Evolutionary conservation across 768 basidiomycete species (phyloP).

Genomic region (Panaeolus cyanescens): DNA sequence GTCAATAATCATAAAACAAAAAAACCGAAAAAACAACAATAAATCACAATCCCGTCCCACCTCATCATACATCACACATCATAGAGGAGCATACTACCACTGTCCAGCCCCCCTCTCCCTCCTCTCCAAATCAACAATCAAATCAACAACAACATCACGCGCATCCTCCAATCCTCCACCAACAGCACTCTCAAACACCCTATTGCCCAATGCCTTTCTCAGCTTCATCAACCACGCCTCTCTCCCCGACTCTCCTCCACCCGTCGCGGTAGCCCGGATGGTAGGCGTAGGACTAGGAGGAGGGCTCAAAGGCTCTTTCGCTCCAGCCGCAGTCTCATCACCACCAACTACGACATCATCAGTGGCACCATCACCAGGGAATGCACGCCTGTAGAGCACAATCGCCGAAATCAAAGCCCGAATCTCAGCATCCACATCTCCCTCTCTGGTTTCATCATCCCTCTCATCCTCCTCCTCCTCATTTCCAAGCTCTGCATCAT

Average conservation of each 20-base stretch:
- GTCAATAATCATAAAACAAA: neutral
- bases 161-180: slow-evolving; percentile 62
- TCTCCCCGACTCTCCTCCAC: slow-evolving; percentile 31
- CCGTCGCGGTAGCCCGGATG: slow-evolving; percentile 10
- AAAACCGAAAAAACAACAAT: slow-evolving; percentile 12
- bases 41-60: slow-evolving; percentile 19
- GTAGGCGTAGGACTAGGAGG: slow-evolving; percentile 55
- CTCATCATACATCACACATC: too few relatives aligned
- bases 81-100: neutral
- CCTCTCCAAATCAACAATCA: slow-evolving; percentile 52
- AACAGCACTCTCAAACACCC: slow-evolving; percentile 44
- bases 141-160: slow-evolving; percentile 74
- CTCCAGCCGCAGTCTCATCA: slow-evolving; percentile 10
- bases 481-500: slow-evolving; percentile 6
- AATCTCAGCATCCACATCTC: slow-evolving; percentile 45
- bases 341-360: slow-evolving; percentile 14
- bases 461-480: slow-evolving; percentile 12
- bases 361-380: slow-evolving; percentile 32
- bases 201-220: slow-evolving; percentile 54
- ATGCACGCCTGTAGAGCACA: slow-evolving; percentile 62
- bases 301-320: slow-evolving; percentile 51
- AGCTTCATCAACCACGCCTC: slow-evolving; percentile 44
- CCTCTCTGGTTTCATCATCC: neutral
- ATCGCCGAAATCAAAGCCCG: slow-evolving; percentile 58
- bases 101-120: slow-evolving; percentile 17